A percentile compares a stretch with the other conserved stretches of the same genome.
Conservation (phyloP, 2,329 filamentous ascomycete species). For the Chaetomium olivaceum region DNA sequence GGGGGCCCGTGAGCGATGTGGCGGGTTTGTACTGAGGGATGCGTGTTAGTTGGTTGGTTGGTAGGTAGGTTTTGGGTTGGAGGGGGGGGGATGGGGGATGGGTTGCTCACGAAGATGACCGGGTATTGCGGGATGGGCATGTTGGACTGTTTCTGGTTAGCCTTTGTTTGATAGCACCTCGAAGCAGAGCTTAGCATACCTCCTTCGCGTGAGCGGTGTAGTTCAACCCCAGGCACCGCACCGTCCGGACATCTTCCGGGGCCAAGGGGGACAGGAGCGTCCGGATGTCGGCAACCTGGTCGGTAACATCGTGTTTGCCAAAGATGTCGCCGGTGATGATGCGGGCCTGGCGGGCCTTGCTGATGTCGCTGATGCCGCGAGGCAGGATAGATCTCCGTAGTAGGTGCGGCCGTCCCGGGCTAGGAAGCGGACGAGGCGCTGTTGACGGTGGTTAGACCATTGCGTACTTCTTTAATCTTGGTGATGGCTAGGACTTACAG, state of each 20-base stretch:
- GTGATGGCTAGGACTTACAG: constrained; percentile 22
- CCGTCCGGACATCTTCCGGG: constrained; percentile 62
- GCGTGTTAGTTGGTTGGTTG: not conserved
- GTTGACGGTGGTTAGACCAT: not conserved
- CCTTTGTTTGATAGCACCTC: too few relatives aligned
- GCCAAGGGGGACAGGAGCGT: constrained; percentile 65
- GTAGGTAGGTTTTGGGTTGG: too few relatives aligned
- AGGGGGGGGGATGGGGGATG: not conserved
- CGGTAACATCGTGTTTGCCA: constrained; percentile 62
- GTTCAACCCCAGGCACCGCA: constrained; percentile 70
- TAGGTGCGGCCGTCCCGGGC: constrained; percentile 68
- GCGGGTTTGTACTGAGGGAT: constrained; percentile 61
- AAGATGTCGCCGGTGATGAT: constrained; percentile 68
- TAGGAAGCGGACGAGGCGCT: constrained; percentile 74
- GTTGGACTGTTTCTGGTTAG: constrained; percentile 47
- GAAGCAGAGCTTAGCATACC: constrained; percentile 38
- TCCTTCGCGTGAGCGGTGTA: constrained; percentile 72
- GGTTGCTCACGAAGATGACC: constrained; percentile 62
- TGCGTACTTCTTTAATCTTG: not conserved
- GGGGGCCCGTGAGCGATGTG: constrained; percentile 65
- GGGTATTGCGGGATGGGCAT: constrained; percentile 71
- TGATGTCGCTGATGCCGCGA: constrained; percentile 58
- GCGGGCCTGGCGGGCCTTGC: constrained; percentile 59
- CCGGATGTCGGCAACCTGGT: constrained; percentile 57
- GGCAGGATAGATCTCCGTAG: constrained; percentile 73